Conservation (phyloP, 1,284 basidiomycete species). For the Microbotryum silenes-acaulis region DNA sequence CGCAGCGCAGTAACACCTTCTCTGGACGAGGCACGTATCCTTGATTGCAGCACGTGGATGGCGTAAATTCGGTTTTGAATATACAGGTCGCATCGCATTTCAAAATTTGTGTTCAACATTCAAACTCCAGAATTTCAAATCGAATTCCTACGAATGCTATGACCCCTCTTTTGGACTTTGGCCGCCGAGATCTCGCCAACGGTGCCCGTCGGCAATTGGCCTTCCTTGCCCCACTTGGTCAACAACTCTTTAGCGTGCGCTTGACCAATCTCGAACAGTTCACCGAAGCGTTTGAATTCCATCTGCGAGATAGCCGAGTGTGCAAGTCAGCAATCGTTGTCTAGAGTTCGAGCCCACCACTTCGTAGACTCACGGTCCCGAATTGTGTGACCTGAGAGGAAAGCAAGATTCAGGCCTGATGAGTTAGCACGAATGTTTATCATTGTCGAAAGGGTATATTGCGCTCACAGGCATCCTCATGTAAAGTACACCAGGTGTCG, state of each 20-base stretch:
- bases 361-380: conserved; percentile 20
- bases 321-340: not conserved
- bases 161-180: conserved; percentile 57
- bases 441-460: conserved; percentile 11
- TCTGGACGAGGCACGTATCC: too few species aligned
- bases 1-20: too few species aligned
- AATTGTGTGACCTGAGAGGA: conserved; percentile 24
- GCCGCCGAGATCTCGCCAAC: conserved; percentile 47
- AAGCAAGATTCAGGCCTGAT: not conserved
- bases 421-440: too few species aligned
- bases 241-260: conserved; percentile 64
- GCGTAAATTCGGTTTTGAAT: too few species aligned
- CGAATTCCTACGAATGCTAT: conserved; percentile 67
- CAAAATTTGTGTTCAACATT: too few species aligned
- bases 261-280: conserved; percentile 74
- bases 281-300: conserved; percentile 60
- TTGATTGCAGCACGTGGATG: too few species aligned
- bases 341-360: not conserved
- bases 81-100: too few species aligned
- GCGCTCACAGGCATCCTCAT: conserved; percentile 91
- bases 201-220: conserved; percentile 62
- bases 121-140: conserved; percentile 39
- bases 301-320: conserved; percentile 26
- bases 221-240: conserved; percentile 71
- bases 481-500: conserved; percentile 77